Evolutionary conservation across 2,329 filamentous ascomycete species (phyloP).

Genomic region (Penicillium digitatum): DNA sequence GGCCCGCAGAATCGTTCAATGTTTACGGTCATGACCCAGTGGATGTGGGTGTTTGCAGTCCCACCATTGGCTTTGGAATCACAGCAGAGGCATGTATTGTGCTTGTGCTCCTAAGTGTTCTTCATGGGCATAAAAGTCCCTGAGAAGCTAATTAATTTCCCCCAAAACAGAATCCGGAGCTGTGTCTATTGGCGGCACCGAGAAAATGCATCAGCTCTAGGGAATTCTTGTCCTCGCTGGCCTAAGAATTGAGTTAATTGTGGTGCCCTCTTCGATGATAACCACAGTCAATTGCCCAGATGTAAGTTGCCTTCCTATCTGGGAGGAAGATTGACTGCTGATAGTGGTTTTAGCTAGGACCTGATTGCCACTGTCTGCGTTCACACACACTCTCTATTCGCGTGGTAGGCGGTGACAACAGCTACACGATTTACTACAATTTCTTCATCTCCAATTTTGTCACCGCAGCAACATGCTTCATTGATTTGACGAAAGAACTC

Average conservation of each 20-base stretch:
- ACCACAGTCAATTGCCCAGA: conserved; percentile 66
- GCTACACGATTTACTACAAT: conserved; percentile 58
- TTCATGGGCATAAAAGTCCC: conserved; percentile 48
- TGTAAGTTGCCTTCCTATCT: conserved; percentile 30
- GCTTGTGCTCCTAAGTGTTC: conserved; percentile 54
- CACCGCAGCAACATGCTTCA: conserved; percentile 45
- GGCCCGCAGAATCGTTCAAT: conserved; percentile 62
- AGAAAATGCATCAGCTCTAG: conserved; percentile 56
- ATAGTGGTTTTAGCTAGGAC: conserved; percentile 35
- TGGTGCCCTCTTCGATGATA: conserved; percentile 65
- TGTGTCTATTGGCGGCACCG: conserved; percentile 47
- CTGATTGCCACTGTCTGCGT: conserved; percentile 66
- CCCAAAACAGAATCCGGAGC: conserved; percentile 48
- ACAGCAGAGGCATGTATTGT: conserved; percentile 58
- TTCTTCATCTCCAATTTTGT: conserved; percentile 47
- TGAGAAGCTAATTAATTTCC: not conserved
- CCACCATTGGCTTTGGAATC: conserved; percentile 63
- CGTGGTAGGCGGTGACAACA: conserved; percentile 63
- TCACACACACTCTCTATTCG: conserved; percentile 66
- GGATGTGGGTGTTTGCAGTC: conserved; percentile 59
- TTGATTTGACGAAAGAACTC: conserved; percentile 50
- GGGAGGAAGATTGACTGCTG: not conserved
- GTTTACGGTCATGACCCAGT: conserved; percentile 63
- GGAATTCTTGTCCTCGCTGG: conserved; percentile 58
- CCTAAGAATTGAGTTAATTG: conserved; percentile 63